These are phyloP conservation scores for Hypoxylon lienhwacheense DNA, from an alignment of 495 filamentous ascomycete species.

Conservation along the genomic window DNA sequence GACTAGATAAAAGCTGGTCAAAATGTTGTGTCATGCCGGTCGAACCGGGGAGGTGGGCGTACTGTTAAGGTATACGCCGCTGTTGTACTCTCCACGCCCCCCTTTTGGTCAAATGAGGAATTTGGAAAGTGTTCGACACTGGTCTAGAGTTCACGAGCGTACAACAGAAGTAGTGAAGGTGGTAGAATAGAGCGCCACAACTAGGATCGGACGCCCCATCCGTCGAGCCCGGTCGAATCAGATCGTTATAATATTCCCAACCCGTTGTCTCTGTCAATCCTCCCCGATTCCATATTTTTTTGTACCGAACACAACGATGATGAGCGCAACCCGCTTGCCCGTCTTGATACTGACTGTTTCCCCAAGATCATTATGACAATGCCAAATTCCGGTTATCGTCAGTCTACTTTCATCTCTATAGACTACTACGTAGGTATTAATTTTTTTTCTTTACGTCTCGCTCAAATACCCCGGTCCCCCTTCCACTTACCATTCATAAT, in stretches of 20 bases:
- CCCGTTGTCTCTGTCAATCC: conserved; percentile 27
- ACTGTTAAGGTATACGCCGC: conserved; percentile 6
- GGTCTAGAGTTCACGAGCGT: conserved; percentile 21
- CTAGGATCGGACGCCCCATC: conserved; percentile 27
- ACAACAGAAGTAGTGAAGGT: conserved; percentile 13
- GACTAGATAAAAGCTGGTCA: not conserved
- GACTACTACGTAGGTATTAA: too few relatives aligned
- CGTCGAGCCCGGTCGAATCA: conserved; percentile 40
- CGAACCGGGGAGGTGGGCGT: conserved; percentile 4
- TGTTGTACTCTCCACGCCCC: conserved; percentile 5
- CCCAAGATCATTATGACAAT: too few relatives aligned
- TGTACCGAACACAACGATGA: conserved; percentile 16
- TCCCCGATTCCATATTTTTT: conserved; percentile 23
- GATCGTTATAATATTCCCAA: conserved; percentile 32
- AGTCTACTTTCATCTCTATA: too few relatives aligned
- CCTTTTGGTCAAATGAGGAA: conserved; percentile 14
- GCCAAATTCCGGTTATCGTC: too few relatives aligned
- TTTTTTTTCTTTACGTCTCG: too few relatives aligned
- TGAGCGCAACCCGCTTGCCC: conserved; percentile 12
- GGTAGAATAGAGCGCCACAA: conserved; percentile 16
- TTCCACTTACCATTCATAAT: too few relatives aligned
- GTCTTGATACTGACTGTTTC: too few relatives aligned
- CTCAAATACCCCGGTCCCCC: too few relatives aligned
- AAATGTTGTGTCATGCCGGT: not conserved
- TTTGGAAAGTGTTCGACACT: conserved; percentile 13